Conservation (phyloP, 768 basidiomycete genomes). For the Russula sp. region DNA sequence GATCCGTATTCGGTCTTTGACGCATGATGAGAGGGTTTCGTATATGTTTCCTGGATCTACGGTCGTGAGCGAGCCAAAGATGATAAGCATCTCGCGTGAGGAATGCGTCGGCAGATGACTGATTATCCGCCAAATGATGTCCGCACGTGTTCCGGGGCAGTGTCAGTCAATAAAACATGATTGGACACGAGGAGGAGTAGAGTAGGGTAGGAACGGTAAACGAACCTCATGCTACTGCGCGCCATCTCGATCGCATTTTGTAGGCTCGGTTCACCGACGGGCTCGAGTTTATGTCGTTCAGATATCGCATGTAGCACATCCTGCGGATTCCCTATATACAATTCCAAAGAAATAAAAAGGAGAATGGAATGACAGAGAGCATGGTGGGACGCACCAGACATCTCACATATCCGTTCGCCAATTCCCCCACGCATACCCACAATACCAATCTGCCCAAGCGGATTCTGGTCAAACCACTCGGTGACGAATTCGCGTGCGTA, state of each 20-base stretch:
- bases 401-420: conserved; percentile 85
- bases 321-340: conserved; percentile 79
- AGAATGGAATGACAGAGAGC: neutral
- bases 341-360: neutral
- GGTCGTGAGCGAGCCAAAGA: conserved; percentile 94
- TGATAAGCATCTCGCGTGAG: conserved; percentile 89
- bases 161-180: neutral
- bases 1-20: conserved; percentile 82
- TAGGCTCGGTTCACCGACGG: conserved; percentile 88
- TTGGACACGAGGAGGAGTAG: neutral
- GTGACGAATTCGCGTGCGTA: conserved; percentile 88
- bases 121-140: neutral
- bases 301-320: conserved; percentile 86
- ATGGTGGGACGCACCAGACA: conserved; percentile 66
- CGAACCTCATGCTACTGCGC: conserved; percentile 87
- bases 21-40: conserved; percentile 83
- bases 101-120: conserved; percentile 98
- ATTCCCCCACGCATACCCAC: conserved; percentile 91
- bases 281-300: conserved; percentile 85
- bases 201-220: conserved; percentile 37
- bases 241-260: conserved; percentile 99
- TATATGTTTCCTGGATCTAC: conserved; percentile 97
- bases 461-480: conserved; percentile 99
- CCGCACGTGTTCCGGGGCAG: neutral
- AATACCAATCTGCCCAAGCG: conserved; percentile 92